Conservation (phyloP, 257 asterid species). For the Solanum boliviense region DNA sequence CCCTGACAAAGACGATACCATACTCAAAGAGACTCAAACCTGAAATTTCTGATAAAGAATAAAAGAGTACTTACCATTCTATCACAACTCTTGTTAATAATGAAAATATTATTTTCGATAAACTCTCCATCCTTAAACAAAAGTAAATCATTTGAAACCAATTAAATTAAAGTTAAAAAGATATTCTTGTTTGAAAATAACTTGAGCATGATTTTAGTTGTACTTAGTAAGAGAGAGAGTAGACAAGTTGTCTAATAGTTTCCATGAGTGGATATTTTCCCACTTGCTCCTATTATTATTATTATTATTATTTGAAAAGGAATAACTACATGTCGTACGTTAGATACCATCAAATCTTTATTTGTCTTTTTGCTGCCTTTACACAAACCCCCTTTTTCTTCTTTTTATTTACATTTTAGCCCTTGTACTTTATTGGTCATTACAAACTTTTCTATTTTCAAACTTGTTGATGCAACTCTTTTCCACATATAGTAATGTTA, state of each 20-base stretch:
- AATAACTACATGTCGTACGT: slow-evolving; percentile 13
- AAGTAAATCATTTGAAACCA: too few species aligned
- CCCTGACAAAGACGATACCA: too few species aligned
- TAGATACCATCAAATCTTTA: slow-evolving; percentile 15
- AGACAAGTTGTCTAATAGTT: neutral
- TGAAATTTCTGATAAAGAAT: too few species aligned
- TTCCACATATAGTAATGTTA: neutral
- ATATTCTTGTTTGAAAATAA: neutral
- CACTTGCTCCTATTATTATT: neutral
- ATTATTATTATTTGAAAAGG: neutral
- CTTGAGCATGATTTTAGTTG: neutral
- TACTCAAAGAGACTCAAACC: too few species aligned
- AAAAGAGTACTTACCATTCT: too few species aligned
- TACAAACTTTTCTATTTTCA: neutral
- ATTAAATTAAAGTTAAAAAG: neutral
- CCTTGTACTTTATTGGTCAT: neutral
- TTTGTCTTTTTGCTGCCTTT: neutral
- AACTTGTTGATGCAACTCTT: neutral
- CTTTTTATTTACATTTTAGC: neutral
- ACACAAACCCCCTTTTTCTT: neutral
- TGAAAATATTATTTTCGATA: too few species aligned
- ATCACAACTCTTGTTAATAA: too few species aligned
- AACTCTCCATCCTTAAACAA: neutral
- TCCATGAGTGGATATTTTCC: neutral
- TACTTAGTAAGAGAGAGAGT: neutral